Base-by-base conservation (phyloP, 2,329 filamentous ascomycete species). In the Exophiala spinifera region DNA sequence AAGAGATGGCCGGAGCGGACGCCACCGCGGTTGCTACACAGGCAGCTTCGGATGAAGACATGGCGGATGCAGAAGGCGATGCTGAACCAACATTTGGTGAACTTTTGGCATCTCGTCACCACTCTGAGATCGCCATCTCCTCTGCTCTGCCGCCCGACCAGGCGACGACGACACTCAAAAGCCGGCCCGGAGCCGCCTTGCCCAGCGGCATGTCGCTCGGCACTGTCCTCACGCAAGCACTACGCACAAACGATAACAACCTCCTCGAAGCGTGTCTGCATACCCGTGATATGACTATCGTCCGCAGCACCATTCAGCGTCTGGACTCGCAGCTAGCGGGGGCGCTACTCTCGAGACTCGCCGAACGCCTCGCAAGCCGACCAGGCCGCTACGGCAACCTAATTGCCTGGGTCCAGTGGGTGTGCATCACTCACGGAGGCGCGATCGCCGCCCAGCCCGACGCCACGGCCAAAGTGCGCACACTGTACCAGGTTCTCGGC, bases 371-470 rank as follows among this genome's bases (percentile, higher is more conserved):
- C 69, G 87, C 96, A 72, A 83, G 87, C 62, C 84, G 90, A 42
- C 94, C 94, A 1, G 94, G 92, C 3, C 84, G 94, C 51, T 92
- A 94, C 13, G 91, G 91, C 48, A 89, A 86, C 67, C 82, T 99
- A 28, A 91, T 96, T 81, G 83, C 88, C 14, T 99, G 94, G 91
- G 88, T 97, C 40, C 91, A 96, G 72, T 96, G 91, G 89, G 92
- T 90, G 1, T 82, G 96, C 51, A 84, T 96, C 31, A 86, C 89
- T 1, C 94, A 99, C 68, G 94, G 94, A 62, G 94, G 92, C 61
- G 91, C 91, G 49, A 79, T 99, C 47, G 89, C 91, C 10, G 87
- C 87, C 28, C 89, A 95, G 69, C 84, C 88, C n/a, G 87, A 91
- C 60, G 79, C 96, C 34, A 80, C 94, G 63, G 85, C 86, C 66